phyloP scores from a whole-genome alignment of 75 land plant species.

The Cunninghamia lanceolata region DNA sequence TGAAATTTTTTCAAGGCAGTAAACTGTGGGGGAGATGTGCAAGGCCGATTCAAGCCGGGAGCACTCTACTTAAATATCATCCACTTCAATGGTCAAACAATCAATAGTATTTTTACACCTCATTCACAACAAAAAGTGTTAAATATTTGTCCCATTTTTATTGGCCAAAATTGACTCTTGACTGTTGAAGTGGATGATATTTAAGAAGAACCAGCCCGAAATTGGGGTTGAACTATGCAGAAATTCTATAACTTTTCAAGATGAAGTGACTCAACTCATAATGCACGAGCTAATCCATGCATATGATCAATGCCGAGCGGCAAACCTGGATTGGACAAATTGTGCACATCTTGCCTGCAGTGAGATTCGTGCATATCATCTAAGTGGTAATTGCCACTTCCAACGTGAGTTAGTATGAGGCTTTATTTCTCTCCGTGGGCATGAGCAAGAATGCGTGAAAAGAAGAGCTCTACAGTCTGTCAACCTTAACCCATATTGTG shows the following conservation, averaged over 20 bases:
- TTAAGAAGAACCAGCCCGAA: too few relatives aligned
- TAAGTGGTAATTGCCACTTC: too few relatives aligned
- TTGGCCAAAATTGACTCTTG: too few relatives aligned
- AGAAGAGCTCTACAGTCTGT: constrained; percentile 71
- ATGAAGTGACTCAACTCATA: constrained; percentile 85
- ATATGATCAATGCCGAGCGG: constrained; percentile 94
- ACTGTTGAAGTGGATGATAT: too few relatives aligned
- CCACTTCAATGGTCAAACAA: too few relatives aligned
- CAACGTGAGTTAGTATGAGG: too few relatives aligned
- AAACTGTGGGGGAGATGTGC: constrained; percentile 55
- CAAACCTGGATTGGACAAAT: constrained; percentile 87
- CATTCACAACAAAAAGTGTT: too few relatives aligned
- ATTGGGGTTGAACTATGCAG: constrained; percentile 85
- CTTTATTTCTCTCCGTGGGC: too few relatives aligned
- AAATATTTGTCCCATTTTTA: too few relatives aligned
- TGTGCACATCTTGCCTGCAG: constrained; percentile 99
- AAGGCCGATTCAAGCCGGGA: constrained; percentile 62
- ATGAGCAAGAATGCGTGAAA: constrained; percentile 76
- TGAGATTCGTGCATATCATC: too few relatives aligned
- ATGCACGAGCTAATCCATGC: constrained; percentile 98
- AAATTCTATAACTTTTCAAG: constrained; percentile 74
- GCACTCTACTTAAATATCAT: too few relatives aligned
- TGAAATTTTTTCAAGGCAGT: constrained; percentile 69
- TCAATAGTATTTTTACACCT: too few relatives aligned
- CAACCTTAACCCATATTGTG: constrained; percentile 62